Base-by-base conservation (phyloP, 83 land plant species). In the Diphasiastrum complanatum region DNA sequence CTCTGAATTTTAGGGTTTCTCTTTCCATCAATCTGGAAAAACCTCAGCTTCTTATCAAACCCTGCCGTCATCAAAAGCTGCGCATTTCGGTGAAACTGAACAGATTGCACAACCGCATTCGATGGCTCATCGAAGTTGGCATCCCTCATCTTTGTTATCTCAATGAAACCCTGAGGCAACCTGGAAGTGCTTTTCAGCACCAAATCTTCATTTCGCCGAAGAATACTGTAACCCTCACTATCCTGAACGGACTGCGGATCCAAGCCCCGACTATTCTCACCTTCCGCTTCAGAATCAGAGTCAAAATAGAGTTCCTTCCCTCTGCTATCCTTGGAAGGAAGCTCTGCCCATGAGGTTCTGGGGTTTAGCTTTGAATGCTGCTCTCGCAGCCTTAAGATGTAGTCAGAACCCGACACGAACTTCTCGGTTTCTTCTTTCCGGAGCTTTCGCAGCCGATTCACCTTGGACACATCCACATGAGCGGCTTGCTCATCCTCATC, bases 1-100 rank as follows among this genome's bases (percentile, higher is more conserved):
- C 89, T 86, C 45, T 93, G 89, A 2, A 93, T 74, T 32, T 83
- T 83, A 12, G 91, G 61, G 56, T 93, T 93, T 32, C 79, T 56
- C 72, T 85, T 93, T 14, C 96, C 96, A 73, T 93, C 99, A 75
- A 93, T 82, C 63, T 92, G 97, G 60, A 85, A 93, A 40, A 93
- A 80, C 49, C 86, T 79, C 43, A 93, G 31, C 55, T 70, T 77
- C 61, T 76, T 66, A 63, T 88, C 99, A 41, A 79, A 52, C 20
- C 96, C 99, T 32, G 85, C 95, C 45, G 87, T 61, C 32, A 93
- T 79, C 12, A 93, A 71, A 51, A 93, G 54, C 75, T 93, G 92
- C 5, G 74, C 88, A 63, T 93, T 93, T 35, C 69, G 45, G 47
- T 93, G 99, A 51, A 93, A 93, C 61, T 82, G 79, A 31, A 93